phyloP scores from a whole-genome alignment of 768 basidiomycete species.

The Dentipellis sp. region DNA sequence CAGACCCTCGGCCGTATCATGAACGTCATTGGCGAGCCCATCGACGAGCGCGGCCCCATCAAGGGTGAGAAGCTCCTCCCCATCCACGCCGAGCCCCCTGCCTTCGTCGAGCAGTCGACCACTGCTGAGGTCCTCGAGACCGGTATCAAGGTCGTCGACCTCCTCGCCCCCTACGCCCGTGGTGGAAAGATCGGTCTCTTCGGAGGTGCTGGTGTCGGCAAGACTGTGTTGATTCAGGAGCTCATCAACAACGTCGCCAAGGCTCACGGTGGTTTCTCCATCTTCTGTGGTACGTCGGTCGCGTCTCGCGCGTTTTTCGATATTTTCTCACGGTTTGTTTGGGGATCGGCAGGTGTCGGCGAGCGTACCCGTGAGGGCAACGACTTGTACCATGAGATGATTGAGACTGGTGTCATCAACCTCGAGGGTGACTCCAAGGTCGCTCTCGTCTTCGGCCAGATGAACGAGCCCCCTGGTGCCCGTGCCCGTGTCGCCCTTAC shows the following conservation, averaged over 20 bases:
- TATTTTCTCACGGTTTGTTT: not conserved
- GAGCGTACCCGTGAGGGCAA: conserved; percentile 99
- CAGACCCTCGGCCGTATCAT: conserved; percentile 98
- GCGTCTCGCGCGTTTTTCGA: conserved; percentile 1
- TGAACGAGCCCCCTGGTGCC: conserved; percentile 99
- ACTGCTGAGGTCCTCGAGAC: conserved; percentile 99
- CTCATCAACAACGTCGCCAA: conserved; percentile 99
- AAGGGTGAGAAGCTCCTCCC: conserved; percentile 86
- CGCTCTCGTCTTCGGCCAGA: conserved; percentile 99
- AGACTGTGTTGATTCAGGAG: conserved; percentile 99
- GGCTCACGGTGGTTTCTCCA: conserved; percentile 99
- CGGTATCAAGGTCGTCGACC: conserved; percentile 99
- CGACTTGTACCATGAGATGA: conserved; percentile 99
- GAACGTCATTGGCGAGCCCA: conserved; percentile 99
- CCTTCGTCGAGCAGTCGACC: conserved; percentile 98
- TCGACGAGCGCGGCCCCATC: conserved; percentile 99
- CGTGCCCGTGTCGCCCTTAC: conserved; percentile 99
- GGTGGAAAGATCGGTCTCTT: conserved; percentile 99
- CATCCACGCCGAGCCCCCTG: conserved; percentile 95
- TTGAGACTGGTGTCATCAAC: conserved; percentile 99
- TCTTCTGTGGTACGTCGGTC: conserved; percentile 74
- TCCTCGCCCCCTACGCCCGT: conserved; percentile 98
- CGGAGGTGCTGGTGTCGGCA: conserved; percentile 99
- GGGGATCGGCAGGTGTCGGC: conserved; percentile 69
- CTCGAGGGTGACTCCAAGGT: conserved; percentile 99